phyloP scores from a whole-genome alignment of 495 filamentous ascomycete species.

The Neurospora tetrasperma region DNA sequence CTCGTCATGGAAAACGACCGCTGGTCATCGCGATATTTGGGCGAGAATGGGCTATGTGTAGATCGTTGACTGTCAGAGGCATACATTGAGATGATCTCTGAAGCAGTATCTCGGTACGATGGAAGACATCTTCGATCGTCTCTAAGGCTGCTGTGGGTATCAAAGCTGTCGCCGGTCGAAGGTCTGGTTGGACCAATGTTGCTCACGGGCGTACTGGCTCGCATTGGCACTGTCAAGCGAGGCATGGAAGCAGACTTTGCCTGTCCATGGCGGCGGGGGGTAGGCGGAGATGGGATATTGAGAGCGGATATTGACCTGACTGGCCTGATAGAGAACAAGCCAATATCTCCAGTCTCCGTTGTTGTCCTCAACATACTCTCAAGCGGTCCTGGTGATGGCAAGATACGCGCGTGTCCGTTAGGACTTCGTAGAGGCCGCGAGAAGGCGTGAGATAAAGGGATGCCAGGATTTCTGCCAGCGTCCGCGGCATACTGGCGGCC shows the following conservation, averaged over 20 bases:
- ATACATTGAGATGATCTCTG: constrained; percentile 39
- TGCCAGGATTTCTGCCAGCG: constrained; percentile 3
- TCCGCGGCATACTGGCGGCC: constrained; percentile 24
- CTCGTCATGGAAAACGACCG: constrained; percentile 52
- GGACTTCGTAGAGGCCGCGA: constrained; percentile 25
- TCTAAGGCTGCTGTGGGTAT: constrained; percentile 1
- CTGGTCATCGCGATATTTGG: constrained; percentile 30
- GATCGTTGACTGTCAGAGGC: constrained; percentile 36
- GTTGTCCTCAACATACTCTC: constrained; percentile 60
- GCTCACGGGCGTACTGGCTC: neutral
- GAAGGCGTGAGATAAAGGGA: constrained; percentile 11
- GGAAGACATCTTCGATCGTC: constrained; percentile 27
- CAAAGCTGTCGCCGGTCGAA: neutral
- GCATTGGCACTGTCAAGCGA: neutral
- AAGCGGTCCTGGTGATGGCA: constrained; percentile 34
- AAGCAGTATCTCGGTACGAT: constrained; percentile 33
- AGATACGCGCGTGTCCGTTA: constrained; percentile 26
- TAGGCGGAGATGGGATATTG: constrained; percentile 8
- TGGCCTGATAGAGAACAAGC: constrained; percentile 47
- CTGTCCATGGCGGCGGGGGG: constrained; percentile 3
- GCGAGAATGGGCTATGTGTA: constrained; percentile 25
- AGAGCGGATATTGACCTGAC: constrained; percentile 29
- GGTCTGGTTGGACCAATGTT: neutral
- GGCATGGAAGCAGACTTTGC: neutral
- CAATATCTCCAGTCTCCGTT: constrained; percentile 60